phyloP scores from a whole-genome alignment of 257 asterid species.

The Haberlea rhodopensis region DNA sequence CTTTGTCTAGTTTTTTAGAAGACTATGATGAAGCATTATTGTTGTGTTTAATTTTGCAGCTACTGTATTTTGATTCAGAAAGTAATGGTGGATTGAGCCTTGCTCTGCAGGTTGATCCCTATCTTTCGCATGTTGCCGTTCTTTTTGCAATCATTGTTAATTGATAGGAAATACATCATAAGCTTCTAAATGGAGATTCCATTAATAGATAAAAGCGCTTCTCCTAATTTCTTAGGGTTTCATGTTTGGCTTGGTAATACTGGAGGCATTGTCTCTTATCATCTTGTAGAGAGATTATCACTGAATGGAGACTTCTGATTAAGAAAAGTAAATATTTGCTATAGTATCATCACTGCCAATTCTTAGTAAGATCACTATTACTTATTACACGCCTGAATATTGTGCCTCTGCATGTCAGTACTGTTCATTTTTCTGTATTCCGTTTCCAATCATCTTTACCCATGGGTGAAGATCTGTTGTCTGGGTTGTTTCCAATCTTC shows the following conservation, averaged over 20 bases:
- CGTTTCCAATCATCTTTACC: neutral
- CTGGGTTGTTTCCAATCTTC: constrained; percentile 5
- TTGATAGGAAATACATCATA: constrained; percentile 20
- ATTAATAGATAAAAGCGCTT: neutral
- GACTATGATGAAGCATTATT: too few relatives aligned
- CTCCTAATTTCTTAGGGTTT: constrained; percentile 6
- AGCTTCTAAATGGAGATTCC: constrained; percentile 3
- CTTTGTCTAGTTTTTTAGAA: too few relatives aligned
- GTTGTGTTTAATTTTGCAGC: constrained; percentile 45
- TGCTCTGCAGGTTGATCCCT: constrained; percentile 69
- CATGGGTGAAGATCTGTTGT: neutral
- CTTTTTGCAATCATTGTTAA: neutral
- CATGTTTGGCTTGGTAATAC: neutral
- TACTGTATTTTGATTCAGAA: constrained; percentile 84
- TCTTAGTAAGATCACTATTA: neutral
- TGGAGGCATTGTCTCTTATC: neutral
- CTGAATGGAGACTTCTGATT: too few relatives aligned
- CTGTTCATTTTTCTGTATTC: neutral
- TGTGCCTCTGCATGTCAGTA: neutral
- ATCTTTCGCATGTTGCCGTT: constrained; percentile 4
- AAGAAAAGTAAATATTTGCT: neutral
- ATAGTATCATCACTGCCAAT: neutral
- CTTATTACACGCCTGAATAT: neutral
- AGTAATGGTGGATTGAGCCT: constrained; percentile 85
- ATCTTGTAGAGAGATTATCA: neutral